A percentile compares a stretch with the other conserved stretches of the same genome.
These are phyloP conservation scores for Epichloe typhina DNA, from an alignment of 2,329 filamentous ascomycete species.

Conservation along the genomic window DNA sequence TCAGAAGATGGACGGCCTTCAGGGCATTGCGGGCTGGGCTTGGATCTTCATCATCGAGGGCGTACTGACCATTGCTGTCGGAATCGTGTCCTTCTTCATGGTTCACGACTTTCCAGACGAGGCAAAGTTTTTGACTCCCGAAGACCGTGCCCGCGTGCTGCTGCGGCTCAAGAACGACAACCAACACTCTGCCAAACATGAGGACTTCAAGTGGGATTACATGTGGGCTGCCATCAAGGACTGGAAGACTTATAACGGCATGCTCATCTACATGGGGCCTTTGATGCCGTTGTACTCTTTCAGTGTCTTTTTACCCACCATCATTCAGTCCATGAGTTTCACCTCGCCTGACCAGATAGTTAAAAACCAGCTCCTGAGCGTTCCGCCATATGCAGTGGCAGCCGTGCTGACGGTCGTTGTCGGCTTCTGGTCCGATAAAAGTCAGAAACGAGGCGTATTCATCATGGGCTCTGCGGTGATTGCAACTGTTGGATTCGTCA, in stretches of 20 bases:
- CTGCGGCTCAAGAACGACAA: constrained; percentile 56
- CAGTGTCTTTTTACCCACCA: constrained; percentile 66
- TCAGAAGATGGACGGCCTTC: constrained; percentile 52
- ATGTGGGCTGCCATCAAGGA: constrained; percentile 62
- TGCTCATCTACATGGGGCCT: constrained; percentile 66
- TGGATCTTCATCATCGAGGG: constrained; percentile 63
- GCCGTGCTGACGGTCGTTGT: constrained; percentile 23
- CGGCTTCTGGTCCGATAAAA: constrained; percentile 63
- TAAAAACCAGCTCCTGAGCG: constrained; percentile 33
- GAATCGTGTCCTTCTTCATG: constrained; percentile 58
- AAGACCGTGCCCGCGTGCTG: constrained; percentile 60
- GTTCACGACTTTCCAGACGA: constrained; percentile 73
- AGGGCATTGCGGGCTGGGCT: constrained; percentile 42
- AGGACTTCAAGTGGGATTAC: constrained; percentile 60
- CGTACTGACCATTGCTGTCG: constrained; percentile 54
- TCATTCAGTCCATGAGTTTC: constrained; percentile 45
- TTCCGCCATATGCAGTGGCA: constrained; percentile 27
- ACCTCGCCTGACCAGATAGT: constrained; percentile 19
- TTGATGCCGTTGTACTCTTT: constrained; percentile 64
- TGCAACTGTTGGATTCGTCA: constrained; percentile 63
- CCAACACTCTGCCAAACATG: constrained; percentile 61
- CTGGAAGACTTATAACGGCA: constrained; percentile 71
- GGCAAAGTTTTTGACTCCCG: constrained; percentile 56
- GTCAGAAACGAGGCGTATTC: constrained; percentile 59
- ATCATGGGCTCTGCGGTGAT: constrained; percentile 61